Evolutionary conservation across 2,329 filamentous ascomycete genomes (phyloP).

Genomic region (Fusarium sp.): DNA sequence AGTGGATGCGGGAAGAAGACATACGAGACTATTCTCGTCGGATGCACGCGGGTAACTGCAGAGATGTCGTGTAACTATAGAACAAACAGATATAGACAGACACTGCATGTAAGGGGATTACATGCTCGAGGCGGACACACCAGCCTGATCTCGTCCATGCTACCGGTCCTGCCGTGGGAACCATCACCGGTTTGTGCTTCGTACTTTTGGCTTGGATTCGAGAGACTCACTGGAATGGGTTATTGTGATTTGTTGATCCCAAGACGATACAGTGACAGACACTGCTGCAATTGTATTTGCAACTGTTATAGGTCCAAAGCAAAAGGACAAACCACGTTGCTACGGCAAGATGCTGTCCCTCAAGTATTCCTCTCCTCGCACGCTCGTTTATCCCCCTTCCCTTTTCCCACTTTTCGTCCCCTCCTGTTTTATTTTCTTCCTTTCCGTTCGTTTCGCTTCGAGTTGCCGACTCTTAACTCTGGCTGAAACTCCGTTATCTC

Average conservation of each 20-base stretch:
- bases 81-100: constrained; percentile 16
- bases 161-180: constrained; percentile 43
- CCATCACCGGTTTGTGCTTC: constrained; percentile 41
- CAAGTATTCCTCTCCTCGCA: constrained; percentile 19
- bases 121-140: constrained; percentile 11
- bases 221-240: constrained; percentile 1
- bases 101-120: not conserved
- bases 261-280: not conserved
- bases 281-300: not conserved
- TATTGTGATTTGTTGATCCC: constrained; percentile 12
- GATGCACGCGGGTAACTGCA: constrained; percentile 50
- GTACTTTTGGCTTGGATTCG: constrained; percentile 5
- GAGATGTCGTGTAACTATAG: constrained; percentile 46
- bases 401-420: constrained; percentile 10
- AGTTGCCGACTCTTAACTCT: constrained; percentile 40
- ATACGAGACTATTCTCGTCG: constrained; percentile 56
- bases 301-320: not conserved
- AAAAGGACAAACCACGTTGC: not conserved
- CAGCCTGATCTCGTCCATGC: constrained; percentile 44
- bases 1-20: constrained; percentile 20
- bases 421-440: constrained; percentile 10
- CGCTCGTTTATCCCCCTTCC: constrained; percentile 16
- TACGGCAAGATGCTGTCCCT: constrained; percentile 15
- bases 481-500: constrained; percentile 44
- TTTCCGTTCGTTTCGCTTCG: constrained; percentile 31